Conservation (phyloP, 306 rosid species). For the Pyrus betulifolia region DNA sequence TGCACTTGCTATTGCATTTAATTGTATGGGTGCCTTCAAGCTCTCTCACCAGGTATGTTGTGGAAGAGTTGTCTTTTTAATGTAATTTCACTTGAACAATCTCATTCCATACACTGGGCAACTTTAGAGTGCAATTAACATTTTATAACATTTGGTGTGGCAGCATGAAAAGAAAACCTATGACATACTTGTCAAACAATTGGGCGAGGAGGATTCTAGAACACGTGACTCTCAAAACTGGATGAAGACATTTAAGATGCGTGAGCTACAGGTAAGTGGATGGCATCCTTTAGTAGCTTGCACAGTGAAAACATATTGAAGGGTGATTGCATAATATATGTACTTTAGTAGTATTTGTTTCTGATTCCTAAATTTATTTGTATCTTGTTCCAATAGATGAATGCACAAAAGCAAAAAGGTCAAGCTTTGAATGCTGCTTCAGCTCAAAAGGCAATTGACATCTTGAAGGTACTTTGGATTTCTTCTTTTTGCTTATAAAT, state of each 20-base stretch:
- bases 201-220: slow-evolving; percentile 94
- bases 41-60: slow-evolving; percentile 84
- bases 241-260: slow-evolving; percentile 96
- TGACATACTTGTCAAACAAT: slow-evolving; percentile 92
- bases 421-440: slow-evolving; percentile 79
- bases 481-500: not conserved
- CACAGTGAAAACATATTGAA: not conserved
- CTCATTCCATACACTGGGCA: not conserved
- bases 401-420: slow-evolving; percentile 96
- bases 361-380: not conserved
- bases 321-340: not conserved
- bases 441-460: slow-evolving; percentile 82
- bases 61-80: not conserved
- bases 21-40: slow-evolving; percentile 97
- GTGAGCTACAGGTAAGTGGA: slow-evolving; percentile 70
- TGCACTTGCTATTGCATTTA: slow-evolving; percentile 94
- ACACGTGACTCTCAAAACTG: slow-evolving; percentile 89
- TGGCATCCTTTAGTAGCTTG: not conserved
- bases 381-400: slow-evolving; percentile 41
- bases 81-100: not conserved
- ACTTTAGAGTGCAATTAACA: not conserved
- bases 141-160: not conserved
- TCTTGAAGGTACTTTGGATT: slow-evolving; percentile 57
- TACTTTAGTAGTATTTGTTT: not conserved
- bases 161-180: slow-evolving; percentile 97